A percentile compares a stretch with the other conserved stretches of the same genome.
Evolutionary conservation across 345 rosid species (phyloP).

Genomic region (Excoecaria agallocha): DNA sequence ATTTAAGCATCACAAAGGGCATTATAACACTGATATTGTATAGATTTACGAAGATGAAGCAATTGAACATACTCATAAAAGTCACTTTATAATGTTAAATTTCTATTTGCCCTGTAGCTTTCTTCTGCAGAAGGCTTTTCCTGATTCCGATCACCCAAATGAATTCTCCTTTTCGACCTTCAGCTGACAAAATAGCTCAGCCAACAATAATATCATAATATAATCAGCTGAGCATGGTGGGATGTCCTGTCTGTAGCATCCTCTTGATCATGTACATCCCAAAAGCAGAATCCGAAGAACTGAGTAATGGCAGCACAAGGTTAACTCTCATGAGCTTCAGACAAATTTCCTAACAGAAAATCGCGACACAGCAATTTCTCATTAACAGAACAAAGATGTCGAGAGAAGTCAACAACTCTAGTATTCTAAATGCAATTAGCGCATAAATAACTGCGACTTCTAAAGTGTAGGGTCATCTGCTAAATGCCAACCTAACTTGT

Average conservation of each 20-base stretch:
- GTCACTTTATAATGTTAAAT: neutral
- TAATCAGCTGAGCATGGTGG: constrained; percentile 79
- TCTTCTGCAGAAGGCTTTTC: neutral
- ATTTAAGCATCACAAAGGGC: neutral
- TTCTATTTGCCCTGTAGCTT: neutral
- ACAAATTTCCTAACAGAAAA: constrained; percentile 27
- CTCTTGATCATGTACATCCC: constrained; percentile 93
- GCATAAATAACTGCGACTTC: neutral
- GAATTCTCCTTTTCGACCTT: neutral
- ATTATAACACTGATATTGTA: neutral
- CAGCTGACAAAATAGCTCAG: constrained; percentile 4
- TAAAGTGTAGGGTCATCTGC: neutral
- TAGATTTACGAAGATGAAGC: neutral
- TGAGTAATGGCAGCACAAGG: constrained; percentile 46
- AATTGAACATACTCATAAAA: neutral
- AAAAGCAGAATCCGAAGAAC: constrained; percentile 92
- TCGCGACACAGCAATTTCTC: constrained; percentile 27
- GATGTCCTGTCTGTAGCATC: constrained; percentile 94
- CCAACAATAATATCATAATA: neutral
- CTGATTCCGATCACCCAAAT: too few relatives aligned
- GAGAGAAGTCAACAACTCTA: constrained; percentile 18
- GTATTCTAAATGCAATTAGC: neutral
- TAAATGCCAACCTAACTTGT: neutral
- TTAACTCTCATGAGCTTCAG: constrained; percentile 32
- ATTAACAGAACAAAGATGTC: constrained; percentile 26